A percentile compares a stretch with the other conserved stretches of the same genome.
Conservation (phyloP, 257 asterid genomes). For the Przewalskia tangutica region DNA sequence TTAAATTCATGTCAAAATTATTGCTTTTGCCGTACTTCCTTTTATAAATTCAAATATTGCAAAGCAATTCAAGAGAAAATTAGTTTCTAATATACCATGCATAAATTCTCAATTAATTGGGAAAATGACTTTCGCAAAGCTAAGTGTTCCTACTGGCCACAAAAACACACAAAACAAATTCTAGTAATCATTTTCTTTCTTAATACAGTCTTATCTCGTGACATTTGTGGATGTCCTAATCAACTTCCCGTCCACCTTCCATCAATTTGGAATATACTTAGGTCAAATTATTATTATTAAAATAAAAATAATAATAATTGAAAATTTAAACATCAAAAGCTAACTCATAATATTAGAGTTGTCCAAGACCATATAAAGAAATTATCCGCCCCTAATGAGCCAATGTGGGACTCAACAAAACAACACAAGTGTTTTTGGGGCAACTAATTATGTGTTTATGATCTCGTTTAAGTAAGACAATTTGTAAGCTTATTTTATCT, state of each 20-base stretch:
- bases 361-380: too few species aligned
- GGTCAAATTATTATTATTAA: background rate
- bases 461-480: background rate
- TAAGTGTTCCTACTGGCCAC: background rate
- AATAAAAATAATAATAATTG: too few species aligned
- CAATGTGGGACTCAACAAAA: background rate
- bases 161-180: background rate
- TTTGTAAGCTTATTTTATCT: background rate
- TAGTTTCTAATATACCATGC: background rate
- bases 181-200: background rate
- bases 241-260: background rate
- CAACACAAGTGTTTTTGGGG: background rate
- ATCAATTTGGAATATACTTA: background rate
- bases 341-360: too few species aligned
- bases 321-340: too few species aligned
- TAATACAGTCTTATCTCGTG: background rate
- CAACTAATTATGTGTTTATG: background rate
- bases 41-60: too few species aligned
- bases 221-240: background rate
- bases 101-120: background rate
- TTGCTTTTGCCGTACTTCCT: too few species aligned
- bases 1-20: too few species aligned
- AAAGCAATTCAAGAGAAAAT: background rate
- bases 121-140: background rate
- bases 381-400: too few species aligned